Base-by-base conservation (phyloP, 106 monocot species). In the Gastrodia elata region DNA sequence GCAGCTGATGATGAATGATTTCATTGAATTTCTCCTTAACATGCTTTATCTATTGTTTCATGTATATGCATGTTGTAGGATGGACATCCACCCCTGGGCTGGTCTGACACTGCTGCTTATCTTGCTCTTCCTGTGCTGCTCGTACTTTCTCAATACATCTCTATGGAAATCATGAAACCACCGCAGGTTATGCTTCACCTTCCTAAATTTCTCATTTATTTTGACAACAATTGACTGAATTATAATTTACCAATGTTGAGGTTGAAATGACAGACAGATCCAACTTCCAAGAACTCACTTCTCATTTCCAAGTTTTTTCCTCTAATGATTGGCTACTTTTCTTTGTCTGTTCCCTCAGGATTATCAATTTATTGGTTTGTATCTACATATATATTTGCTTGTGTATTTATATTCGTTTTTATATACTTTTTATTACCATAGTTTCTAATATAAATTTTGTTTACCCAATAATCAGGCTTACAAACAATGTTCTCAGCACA, bases 151-250 rank as follows among this genome's bases (percentile, higher is more conserved):
- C 93, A 99, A 71, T 98, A 82, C 77, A 79, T 87, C 55, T 98
- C 93, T 2, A 93, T 93, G 93, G 91, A 98, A 76, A 87, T 98
- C 43, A 98, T 98, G 93, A 91, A 98, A 71, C 98, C 98, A 44
- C 93, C 98, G 78, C 88, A 98, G 91, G 98, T 98, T 25, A 52
- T 35, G n/a, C n/a, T n/a, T 52, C 25, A 15, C 65, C 4, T 37
- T 3, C 61, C 56, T 43, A 27, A 4, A 68, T 75, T 16, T 15
- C 41, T 15, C 28, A 25, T 22, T 43, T 59, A 22, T 37, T 38
- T 24, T 37, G 32, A 59, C 58, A n/a, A 22, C 10, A 77, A 15
- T 48, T 18, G 58, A 0, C 38, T 30, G 35, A 24, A 44, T 70
- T 65, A 1, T 18, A 30, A 40, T 48, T 72, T 18, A 39, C 38